These are phyloP conservation scores for Penicillium palitans DNA, from an alignment of 2,329 filamentous ascomycete genomes.

Conservation along the genomic window DNA sequence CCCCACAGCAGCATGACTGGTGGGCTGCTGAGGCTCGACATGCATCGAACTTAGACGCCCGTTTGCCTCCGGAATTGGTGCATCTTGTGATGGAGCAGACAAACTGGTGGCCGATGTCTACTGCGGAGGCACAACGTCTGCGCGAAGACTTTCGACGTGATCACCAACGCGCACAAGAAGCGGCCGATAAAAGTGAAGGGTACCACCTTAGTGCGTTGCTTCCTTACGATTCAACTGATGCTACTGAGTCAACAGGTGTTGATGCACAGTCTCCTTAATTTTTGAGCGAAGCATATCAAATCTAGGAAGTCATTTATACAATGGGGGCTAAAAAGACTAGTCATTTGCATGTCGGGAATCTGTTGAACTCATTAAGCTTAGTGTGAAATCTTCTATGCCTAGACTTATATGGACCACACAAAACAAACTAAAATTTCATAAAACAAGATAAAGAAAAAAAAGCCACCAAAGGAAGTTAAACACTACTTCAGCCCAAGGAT, in stretches of 20 bases:
- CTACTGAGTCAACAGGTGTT: neutral
- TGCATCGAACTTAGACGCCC: neutral
- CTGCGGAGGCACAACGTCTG: neutral
- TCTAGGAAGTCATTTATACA: too few species aligned
- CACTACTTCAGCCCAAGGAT: neutral
- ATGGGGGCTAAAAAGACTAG: neutral
- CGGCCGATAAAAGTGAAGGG: neutral
- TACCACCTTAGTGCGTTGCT: neutral
- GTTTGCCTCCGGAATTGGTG: neutral
- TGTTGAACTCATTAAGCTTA: neutral
- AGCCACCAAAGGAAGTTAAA: neutral
- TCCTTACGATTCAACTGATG: neutral
- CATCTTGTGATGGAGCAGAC: neutral
- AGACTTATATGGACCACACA: neutral
- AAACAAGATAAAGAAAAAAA: neutral
- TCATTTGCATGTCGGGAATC: neutral
- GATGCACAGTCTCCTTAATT: neutral
- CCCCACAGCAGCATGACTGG: too few species aligned
- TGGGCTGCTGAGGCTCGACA: neutral
- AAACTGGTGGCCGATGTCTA: neutral
- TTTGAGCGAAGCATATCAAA: neutral
- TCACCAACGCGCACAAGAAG: neutral
- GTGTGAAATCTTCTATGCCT: neutral
- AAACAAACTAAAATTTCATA: neutral
- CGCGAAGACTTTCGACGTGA: neutral